Conservation (phyloP, 805 yeast genomes). For the Saturnispora dispora region DNA sequence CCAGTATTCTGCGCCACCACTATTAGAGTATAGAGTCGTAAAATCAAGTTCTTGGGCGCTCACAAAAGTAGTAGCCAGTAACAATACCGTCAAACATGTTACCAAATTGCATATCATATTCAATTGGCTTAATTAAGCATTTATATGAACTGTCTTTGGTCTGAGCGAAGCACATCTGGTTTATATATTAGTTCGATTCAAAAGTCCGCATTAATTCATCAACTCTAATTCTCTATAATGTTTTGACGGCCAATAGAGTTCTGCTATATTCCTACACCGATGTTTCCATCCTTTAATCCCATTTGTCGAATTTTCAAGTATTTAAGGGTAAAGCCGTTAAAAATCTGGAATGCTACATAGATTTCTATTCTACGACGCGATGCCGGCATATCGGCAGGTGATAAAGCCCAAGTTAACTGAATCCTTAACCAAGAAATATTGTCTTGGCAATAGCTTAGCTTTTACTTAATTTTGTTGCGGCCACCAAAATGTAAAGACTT, state of each 20-base stretch:
- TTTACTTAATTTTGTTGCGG: too few relatives aligned
- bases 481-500: too few relatives aligned
- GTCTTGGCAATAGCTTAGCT: too few relatives aligned
- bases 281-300: neutral
- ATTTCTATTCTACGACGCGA: too few relatives aligned
- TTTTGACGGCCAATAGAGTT: neutral
- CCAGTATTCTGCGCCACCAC: constrained; percentile 13
- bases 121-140: neutral
- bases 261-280: neutral
- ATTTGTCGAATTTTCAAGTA: neutral
- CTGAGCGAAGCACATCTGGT: neutral
- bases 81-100: neutral
- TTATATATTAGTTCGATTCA: neutral
- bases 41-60: neutral
- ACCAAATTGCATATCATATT: neutral
- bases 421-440: too few relatives aligned
- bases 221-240: too few relatives aligned
- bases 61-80: neutral
- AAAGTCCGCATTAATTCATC: neutral
- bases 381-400: too few relatives aligned
- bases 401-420: too few relatives aligned
- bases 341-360: too few relatives aligned
- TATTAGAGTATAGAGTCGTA: neutral
- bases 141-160: too few relatives aligned
- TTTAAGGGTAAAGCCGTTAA: neutral